Percentiles rank a stretch among this genome's conserved stretches.
Conservation (phyloP, 306 rosid genomes). For the Myrica gale region DNA sequence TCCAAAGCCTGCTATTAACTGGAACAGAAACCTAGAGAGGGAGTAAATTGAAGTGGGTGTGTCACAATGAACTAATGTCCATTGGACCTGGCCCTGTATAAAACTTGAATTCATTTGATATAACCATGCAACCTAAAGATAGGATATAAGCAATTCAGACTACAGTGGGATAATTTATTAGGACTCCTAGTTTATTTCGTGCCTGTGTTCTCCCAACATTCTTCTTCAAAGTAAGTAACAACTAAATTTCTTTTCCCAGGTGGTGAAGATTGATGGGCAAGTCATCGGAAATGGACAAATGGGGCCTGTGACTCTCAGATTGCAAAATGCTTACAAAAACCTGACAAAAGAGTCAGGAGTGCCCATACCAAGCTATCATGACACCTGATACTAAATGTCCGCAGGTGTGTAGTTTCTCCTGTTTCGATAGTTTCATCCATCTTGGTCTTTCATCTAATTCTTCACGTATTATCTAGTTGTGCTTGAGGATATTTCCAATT, state of each 20-base stretch:
- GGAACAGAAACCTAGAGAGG: background rate
- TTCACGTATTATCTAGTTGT: conserved; percentile 8
- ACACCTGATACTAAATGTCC: conserved; percentile 12
- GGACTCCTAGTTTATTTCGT: background rate
- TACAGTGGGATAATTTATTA: too few species aligned
- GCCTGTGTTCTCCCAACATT: background rate
- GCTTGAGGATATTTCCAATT: background rate
- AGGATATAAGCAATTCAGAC: too few species aligned
- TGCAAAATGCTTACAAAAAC: conserved; percentile 69
- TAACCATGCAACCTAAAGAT: background rate
- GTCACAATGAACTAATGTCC: background rate
- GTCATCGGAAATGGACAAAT: conserved; percentile 70
- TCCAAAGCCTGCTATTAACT: background rate
- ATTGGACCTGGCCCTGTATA: background rate
- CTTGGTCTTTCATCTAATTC: background rate
- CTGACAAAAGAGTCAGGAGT: conserved; percentile 69
- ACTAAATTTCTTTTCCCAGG: conserved; percentile 42
- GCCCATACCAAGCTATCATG: conserved; percentile 42
- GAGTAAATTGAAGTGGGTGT: background rate
- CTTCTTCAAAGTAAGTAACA: background rate
- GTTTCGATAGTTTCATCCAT: too few species aligned
- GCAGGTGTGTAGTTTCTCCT: conserved; percentile 21
- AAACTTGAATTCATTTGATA: background rate
- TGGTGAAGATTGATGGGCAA: conserved; percentile 87
- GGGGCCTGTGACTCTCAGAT: conserved; percentile 60